Evolutionary conservation across 2,329 filamentous ascomycete genomes (phyloP), one percentile per base, ranked within the genome.

Genomic region (Sporothrix brasiliensis): DNA sequence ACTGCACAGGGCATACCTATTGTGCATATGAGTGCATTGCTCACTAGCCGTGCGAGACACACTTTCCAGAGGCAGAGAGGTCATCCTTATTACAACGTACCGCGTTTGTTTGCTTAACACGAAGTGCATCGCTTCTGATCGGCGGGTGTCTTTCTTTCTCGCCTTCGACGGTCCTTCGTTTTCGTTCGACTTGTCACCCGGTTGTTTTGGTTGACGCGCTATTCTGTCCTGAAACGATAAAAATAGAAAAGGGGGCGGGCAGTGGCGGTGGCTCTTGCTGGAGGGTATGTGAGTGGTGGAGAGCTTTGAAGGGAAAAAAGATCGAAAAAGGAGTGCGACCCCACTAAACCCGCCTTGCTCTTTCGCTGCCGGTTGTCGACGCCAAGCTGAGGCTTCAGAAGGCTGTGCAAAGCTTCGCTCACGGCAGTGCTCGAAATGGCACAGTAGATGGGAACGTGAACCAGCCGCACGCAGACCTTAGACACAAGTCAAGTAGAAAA

Each of bases 211-310:
- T 67, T 66, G 14, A n/a, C 65, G 50, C 50, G 63, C 63, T 67
- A 53, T n/a, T 27, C 34, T 24, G 30, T 67, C 50, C 50, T 54
- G 49, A 67, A 50, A 60, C 56, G 68, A 69, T 69, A 69, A 69
- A 69, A 69, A 69, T 69, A 69, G 68, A 69, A 63, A 53, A 60
- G n/a, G 68, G 49, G 54, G 56, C 24, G 47, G 44, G 10, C 53
- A 50, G 67, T 68, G 67, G 67, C 67, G 52, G 66, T 44, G 66
- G 52, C 66, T 16, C 14, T 49, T 49, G 14, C 24, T n/a, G 61
- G 44, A 24, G 21, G 6, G 1, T 10, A 50, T 30, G 24, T 34
- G 44, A 14, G 14, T 60, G 16, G 30, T n/a, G 41, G 41, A 44
- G 4, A 44, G 11, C 11, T 44, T 44, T 10, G 11, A 44, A 16